Conservation (phyloP, 2,329 filamentous ascomycete genomes). For the Calonectria henricotiae region DNA sequence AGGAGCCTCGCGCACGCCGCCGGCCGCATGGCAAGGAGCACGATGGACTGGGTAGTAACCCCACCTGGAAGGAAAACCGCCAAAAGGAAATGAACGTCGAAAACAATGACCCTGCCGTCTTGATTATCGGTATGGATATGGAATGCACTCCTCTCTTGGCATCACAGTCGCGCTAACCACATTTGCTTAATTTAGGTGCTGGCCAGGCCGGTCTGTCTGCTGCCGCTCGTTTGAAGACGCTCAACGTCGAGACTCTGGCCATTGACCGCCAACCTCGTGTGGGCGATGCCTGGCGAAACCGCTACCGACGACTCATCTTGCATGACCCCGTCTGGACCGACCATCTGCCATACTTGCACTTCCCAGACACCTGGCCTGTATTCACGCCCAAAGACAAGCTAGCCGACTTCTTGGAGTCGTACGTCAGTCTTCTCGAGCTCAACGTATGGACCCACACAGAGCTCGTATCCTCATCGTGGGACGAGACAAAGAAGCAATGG, state of each 20-base stretch:
- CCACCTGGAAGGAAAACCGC: slow-evolving; percentile 12
- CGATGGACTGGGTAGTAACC: slow-evolving; percentile 3
- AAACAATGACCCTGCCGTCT: not conserved
- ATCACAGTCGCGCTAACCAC: not conserved
- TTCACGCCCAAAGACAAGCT: slow-evolving; percentile 16
- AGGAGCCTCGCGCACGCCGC: slow-evolving; percentile 8
- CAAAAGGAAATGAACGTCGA: slow-evolving; percentile 1
- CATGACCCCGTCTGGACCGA: slow-evolving; percentile 12
- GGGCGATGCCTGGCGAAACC: slow-evolving; percentile 10
- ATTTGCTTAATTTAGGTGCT: not conserved
- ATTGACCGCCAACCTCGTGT: slow-evolving; percentile 19
- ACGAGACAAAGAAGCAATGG: slow-evolving; percentile 14
- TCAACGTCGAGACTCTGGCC: not conserved
- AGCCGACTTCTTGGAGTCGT: slow-evolving; percentile 12
- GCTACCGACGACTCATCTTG: slow-evolving; percentile 7
- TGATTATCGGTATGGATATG: slow-evolving; percentile 12
- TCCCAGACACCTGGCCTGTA: slow-evolving; percentile 11
- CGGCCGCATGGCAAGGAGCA: slow-evolving; percentile 5
- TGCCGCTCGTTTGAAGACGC: slow-evolving; percentile 8
- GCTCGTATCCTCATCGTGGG: slow-evolving; percentile 2
- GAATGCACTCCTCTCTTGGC: too few relatives aligned
- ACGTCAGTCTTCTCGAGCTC: slow-evolving; percentile 4
- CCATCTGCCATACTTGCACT: slow-evolving; percentile 13
- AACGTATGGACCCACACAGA: slow-evolving; percentile 16
- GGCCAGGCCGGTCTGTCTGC: slow-evolving; percentile 6